These are phyloP conservation scores for Taphrina sp. DNA, from an alignment of 1,139 yeast species.

Conservation along the genomic window DNA sequence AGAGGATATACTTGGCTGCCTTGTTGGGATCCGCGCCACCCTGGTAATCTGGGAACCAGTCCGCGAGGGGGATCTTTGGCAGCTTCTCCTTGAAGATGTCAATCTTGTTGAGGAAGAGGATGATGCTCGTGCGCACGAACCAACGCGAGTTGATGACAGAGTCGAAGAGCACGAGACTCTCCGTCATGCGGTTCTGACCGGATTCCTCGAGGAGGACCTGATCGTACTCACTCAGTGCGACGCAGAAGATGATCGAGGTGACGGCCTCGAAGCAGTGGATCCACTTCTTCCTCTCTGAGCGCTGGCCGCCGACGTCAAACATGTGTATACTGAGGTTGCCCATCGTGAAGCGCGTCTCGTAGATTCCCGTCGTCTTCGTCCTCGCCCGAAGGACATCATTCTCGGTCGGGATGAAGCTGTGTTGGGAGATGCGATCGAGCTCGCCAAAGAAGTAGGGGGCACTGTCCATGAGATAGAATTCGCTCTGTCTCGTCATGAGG, in stretches of 20 bases:
- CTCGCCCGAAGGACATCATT: conserved; percentile 85
- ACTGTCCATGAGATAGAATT: conserved; percentile 83
- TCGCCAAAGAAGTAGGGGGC: conserved; percentile 55
- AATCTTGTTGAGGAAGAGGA: conserved; percentile 80
- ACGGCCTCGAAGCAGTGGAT: conserved; percentile 92
- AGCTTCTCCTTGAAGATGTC: conserved; percentile 78
- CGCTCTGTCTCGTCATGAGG: conserved; percentile 64
- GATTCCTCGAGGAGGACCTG: conserved; percentile 89
- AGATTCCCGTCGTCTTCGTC: conserved; percentile 92
- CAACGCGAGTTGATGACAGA: conserved; percentile 80
- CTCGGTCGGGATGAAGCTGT: conserved; percentile 68
- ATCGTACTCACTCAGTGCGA: conserved; percentile 89
- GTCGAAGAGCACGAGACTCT: conserved; percentile 78
- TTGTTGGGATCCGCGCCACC: conserved; percentile 56
- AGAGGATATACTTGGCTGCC: conserved; percentile 66
- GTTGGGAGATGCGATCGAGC: conserved; percentile 49
- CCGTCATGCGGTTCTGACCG: conserved; percentile 75
- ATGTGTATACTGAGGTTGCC: conserved; percentile 55
- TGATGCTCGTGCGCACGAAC: conserved; percentile 84
- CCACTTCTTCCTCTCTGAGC: conserved; percentile 93
- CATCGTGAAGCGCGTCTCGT: conserved; percentile 78
- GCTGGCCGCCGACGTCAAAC: conserved; percentile 95
- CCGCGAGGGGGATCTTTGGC: conserved; percentile 58
- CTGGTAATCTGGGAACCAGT: conserved; percentile 65
- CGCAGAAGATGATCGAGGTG: conserved; percentile 84